Evolutionary conservation across 345 rosid genomes (phyloP).

Genomic region (Mallotus nudiflorus): DNA sequence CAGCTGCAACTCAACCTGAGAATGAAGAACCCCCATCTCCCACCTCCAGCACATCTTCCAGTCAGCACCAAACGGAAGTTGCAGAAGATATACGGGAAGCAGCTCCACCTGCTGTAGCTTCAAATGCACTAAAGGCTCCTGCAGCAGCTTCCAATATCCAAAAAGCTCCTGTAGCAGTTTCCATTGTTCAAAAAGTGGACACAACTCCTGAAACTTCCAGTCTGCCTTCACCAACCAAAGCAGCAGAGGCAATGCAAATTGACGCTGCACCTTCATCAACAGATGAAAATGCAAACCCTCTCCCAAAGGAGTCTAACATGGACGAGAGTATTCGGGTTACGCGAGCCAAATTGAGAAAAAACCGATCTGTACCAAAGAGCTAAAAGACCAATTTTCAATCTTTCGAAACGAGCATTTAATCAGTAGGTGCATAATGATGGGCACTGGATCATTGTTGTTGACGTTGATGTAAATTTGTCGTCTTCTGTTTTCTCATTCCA

Average conservation of each 20-base stretch:
- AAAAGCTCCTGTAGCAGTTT: constrained; percentile 25
- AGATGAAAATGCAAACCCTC: constrained; percentile 39
- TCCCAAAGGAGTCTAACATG: constrained; percentile 52
- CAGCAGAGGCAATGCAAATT: constrained; percentile 44
- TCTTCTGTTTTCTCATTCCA: constrained; percentile 32
- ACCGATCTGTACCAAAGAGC: constrained; percentile 39
- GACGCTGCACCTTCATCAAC: constrained; percentile 42
- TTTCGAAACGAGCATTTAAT: constrained; percentile 29
- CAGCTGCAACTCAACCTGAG: constrained; percentile 34
- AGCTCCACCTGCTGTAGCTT: constrained; percentile 29
- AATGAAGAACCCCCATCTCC: constrained; percentile 63
- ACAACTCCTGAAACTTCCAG: constrained; percentile 38
- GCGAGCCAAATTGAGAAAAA: constrained; percentile 52
- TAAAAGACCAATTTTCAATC: constrained; percentile 16
- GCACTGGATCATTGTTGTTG: constrained; percentile 24
- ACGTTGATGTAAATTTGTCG: constrained; percentile 44
- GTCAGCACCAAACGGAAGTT: constrained; percentile 52
- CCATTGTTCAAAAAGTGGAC: constrained; percentile 27
- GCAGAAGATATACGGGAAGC: constrained; percentile 42
- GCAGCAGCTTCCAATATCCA: constrained; percentile 24
- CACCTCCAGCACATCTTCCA: constrained; percentile 68
- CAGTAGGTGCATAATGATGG: constrained; percentile 32
- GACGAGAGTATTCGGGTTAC: constrained; percentile 47
- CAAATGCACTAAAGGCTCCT: constrained; percentile 21
- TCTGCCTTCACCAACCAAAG: constrained; percentile 36